Base-by-base conservation (phyloP, 2,329 filamentous ascomycete species). In the Alternaria incomplexa region DNA sequence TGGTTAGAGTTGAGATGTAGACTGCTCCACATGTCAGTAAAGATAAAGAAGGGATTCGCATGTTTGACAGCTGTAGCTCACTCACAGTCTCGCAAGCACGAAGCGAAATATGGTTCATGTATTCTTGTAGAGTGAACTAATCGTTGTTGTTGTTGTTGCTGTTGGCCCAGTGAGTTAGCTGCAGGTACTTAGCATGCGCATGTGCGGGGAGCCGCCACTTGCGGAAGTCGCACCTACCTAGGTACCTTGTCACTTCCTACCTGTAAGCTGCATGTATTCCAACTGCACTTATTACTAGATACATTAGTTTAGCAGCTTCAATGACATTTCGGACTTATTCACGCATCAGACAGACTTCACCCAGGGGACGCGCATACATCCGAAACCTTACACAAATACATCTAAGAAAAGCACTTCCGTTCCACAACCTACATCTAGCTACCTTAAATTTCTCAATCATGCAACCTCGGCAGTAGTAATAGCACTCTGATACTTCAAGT, bases 401-500 rank as follows among this genome's bases (percentile, higher is more conserved):
- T 40, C 36, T 3, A 17, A 40, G 36, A 40, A 40, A 40, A 40
- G 36, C 36, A 17, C 15, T 40, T 40, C 36, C 36, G 5, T 40
- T 40, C 36, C n/a, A 40, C 0, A 17, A 40, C 36, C n/a, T 17
- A 40, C n/a, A 1, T 40, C 36, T 17, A 40, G 15, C 36, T 40
- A 52, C 9, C 20, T 0, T 2, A 2, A 13, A 15, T 6, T 6
- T 22, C 3, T 26, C 17, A 10, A 28, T 12, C 22, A 65, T 13
- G 36, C 60, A 11, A 63, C 66, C 44, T 66, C 65, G 17, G 68
- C 58, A 20, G 65, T 70, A 43, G 64, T 65, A 36, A 65, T 63
- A 53, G 69, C 67, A 45, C 64, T 36, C 61, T 70, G 67, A 52
- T 72, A 61, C 46, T 62, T 61, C 56, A 72, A 44, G 1, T 59